Evolutionary conservation across 2,329 filamentous ascomycete species (phyloP).

Genomic region (Venturiaceae sp.): DNA sequence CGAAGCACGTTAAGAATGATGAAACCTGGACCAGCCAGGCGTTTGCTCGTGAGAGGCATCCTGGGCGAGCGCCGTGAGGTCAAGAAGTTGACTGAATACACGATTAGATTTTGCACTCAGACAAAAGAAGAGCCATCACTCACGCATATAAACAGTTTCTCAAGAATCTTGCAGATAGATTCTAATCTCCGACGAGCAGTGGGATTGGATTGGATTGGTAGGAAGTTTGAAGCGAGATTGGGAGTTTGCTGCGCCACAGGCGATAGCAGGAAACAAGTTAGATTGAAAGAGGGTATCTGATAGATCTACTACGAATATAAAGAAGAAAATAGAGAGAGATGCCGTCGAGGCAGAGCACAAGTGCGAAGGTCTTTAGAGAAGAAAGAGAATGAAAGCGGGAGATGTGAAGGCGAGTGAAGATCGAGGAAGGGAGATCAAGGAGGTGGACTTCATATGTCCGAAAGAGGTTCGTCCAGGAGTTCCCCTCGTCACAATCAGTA

Average conservation of each 20-base stretch:
- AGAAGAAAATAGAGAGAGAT: background rate
- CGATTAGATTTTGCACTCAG: constrained; percentile 6
- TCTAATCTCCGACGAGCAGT: background rate
- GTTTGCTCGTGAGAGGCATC: constrained; percentile 35
- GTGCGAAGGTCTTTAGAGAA: background rate
- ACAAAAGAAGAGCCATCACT: background rate
- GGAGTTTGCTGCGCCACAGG: background rate
- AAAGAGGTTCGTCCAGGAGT: background rate
- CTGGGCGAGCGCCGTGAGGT: constrained; percentile 11
- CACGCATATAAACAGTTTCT: background rate
- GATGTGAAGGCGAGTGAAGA: background rate
- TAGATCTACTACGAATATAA: background rate
- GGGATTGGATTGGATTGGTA: background rate
- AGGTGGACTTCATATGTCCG: background rate
- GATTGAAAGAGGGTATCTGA: background rate
- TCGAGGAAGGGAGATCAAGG: background rate
- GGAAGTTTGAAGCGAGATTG: background rate
- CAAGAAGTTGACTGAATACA: constrained; percentile 9
- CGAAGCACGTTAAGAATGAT: constrained; percentile 41
- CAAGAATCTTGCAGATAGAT: background rate
- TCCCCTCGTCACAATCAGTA: background rate
- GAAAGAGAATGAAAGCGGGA: background rate
- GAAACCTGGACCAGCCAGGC: constrained; percentile 41
- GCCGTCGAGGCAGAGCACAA: background rate
- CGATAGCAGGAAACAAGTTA: background rate